Evolutionary conservation across 306 rosid genomes (phyloP).

Genomic region (Prunus persica): DNA sequence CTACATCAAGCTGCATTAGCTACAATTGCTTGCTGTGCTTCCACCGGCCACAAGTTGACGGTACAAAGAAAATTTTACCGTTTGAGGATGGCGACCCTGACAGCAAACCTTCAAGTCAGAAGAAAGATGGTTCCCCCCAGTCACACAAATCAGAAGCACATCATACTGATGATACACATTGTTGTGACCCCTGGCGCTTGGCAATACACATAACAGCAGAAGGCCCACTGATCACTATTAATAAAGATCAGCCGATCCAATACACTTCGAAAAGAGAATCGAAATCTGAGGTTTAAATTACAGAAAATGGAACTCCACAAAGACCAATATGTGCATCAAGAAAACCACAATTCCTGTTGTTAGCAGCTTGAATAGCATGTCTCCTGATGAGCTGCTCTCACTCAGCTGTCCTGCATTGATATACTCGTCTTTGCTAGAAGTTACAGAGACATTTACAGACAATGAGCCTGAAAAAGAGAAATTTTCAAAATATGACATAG

Average conservation of each 20-base stretch:
- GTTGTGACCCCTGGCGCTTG: constrained; percentile 16
- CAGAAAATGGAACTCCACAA: constrained; percentile 39
- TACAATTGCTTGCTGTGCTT: background rate
- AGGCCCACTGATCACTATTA: constrained; percentile 32
- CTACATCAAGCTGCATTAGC: background rate
- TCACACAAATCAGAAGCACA: constrained; percentile 24
- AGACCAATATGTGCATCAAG: constrained; percentile 39
- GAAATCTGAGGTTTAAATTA: constrained; percentile 32
- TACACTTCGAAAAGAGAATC: constrained; percentile 26
- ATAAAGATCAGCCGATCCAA: constrained; percentile 40
- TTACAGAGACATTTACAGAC: constrained; percentile 80
- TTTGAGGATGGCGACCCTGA: background rate
- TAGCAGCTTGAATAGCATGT: constrained; percentile 44
- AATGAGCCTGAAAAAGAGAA: constrained; percentile 58
- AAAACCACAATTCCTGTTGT: constrained; percentile 38
- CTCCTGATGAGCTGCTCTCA: constrained; percentile 40
- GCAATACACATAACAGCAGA: constrained; percentile 17
- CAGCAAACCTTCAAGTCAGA: constrained; percentile 8
- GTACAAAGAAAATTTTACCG: background rate
- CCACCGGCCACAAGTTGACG: background rate
- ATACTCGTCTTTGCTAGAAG: constrained; percentile 72
- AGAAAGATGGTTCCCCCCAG: constrained; percentile 5
- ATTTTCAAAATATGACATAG: background rate
- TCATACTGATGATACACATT: constrained; percentile 25
- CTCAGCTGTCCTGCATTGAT: constrained; percentile 57